Percentiles rank a stretch among this genome's conserved stretches.
Conservation (phyloP, 108 stramenopile species). For the Cyclotella cryptica region DNA sequence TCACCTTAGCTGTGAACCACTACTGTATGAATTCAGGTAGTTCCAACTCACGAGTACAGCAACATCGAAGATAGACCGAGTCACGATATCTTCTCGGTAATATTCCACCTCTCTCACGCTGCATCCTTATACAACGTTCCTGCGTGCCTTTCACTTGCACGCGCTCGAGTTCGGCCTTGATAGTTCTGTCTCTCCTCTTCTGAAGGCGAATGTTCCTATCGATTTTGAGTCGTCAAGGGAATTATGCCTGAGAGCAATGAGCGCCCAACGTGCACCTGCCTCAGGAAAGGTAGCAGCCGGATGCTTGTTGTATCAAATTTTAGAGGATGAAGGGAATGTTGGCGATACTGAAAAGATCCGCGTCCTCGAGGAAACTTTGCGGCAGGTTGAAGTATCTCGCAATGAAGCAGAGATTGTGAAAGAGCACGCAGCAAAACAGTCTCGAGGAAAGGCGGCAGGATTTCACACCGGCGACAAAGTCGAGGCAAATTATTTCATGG, state of each 20-base stretch:
- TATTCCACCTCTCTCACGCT: slow-evolving; percentile 76
- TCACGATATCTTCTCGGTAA: slow-evolving; percentile 72
- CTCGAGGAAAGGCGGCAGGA: slow-evolving; percentile 33
- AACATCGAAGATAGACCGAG: slow-evolving; percentile 41
- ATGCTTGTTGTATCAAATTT: slow-evolving; percentile 71
- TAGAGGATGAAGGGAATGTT: slow-evolving; percentile 58
- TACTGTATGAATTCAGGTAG: neutral
- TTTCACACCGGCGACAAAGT: slow-evolving; percentile 71
- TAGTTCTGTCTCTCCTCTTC: slow-evolving; percentile 58
- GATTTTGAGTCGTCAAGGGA: slow-evolving; percentile 76
- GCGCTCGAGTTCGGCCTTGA: slow-evolving; percentile 68
- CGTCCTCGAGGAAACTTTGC: slow-evolving; percentile 60
- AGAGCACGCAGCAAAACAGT: slow-evolving; percentile 42
- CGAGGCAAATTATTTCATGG: slow-evolving; percentile 73
- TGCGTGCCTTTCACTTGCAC: slow-evolving; percentile 73
- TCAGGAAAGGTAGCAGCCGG: slow-evolving; percentile 74
- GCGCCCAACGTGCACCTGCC: slow-evolving; percentile 32
- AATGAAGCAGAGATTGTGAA: slow-evolving; percentile 41
- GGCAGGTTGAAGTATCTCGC: slow-evolving; percentile 39
- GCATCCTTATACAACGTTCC: slow-evolving; percentile 59
- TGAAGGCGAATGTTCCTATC: slow-evolving; percentile 61
- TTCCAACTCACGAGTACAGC: slow-evolving; percentile 25
- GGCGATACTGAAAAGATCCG: slow-evolving; percentile 45
- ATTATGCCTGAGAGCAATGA: slow-evolving; percentile 64
- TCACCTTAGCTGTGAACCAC: no score